A percentile compares a stretch with the other conserved stretches of the same genome.
These are phyloP conservation scores for Aaosphaeria pasadenensis DNA, from an alignment of 2,329 filamentous ascomycete species.

Conservation along the genomic window DNA sequence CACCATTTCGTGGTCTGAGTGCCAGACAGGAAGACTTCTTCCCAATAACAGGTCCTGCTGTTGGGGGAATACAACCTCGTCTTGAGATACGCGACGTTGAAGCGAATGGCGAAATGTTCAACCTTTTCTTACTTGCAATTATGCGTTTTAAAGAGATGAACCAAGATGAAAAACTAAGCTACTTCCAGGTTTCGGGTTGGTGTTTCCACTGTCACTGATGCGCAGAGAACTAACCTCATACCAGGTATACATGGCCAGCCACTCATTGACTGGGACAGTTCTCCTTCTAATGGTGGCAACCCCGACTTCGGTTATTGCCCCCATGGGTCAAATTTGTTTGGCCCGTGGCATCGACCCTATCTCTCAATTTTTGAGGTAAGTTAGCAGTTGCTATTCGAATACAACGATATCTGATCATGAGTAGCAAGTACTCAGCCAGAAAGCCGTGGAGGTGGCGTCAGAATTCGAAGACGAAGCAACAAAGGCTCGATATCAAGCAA, in stretches of 20 bases:
- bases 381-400: too few relatives aligned
- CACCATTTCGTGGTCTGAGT: not conserved
- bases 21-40: slow-evolving; percentile 36
- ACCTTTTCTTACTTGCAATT: slow-evolving; percentile 1
- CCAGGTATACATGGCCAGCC: slow-evolving; percentile 3
- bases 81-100: slow-evolving; percentile 62
- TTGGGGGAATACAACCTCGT: slow-evolving; percentile 39
- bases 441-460: not conserved
- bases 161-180: slow-evolving; percentile 2
- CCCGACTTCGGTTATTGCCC: slow-evolving; percentile 27
- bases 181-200: slow-evolving; percentile 4
- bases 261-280: slow-evolving; percentile 15
- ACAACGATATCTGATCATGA: too few relatives aligned
- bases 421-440: not conserved
- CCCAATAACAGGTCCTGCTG: slow-evolving; percentile 25
- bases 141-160: slow-evolving; percentile 1
- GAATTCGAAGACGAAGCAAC: not conserved
- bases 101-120: slow-evolving; percentile 42
- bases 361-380: slow-evolving; percentile 1
- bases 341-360: slow-evolving; percentile 6
- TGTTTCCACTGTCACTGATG: not conserved
- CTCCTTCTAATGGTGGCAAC: slow-evolving; percentile 30
- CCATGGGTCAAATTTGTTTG: slow-evolving; percentile 2
- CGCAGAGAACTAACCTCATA: not conserved
- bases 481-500: slow-evolving; percentile 1